Evolutionary conservation across 139 green algal species (phyloP).

Genomic region (Desmodesmus armatus): DNA sequence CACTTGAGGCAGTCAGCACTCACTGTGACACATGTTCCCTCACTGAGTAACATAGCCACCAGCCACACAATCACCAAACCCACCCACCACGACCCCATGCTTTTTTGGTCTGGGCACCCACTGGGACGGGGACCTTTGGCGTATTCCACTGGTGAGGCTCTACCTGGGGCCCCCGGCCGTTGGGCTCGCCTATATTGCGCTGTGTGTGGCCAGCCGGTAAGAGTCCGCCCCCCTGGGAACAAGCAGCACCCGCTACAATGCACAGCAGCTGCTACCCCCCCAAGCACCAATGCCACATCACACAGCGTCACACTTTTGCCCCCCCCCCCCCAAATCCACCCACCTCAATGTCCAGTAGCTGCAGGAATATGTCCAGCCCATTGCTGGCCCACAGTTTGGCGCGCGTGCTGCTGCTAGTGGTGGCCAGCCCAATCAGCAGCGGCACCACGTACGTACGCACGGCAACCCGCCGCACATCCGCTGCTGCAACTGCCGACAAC

Average conservation of each 20-base stretch:
- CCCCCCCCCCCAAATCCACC: not conserved
- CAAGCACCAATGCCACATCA: not conserved
- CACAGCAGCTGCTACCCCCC: not conserved
- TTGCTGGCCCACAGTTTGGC: constrained; percentile 69
- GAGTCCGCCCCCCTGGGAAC: too few species aligned
- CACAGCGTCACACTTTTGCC: not conserved
- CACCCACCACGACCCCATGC: too few species aligned
- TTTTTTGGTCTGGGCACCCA: too few species aligned
- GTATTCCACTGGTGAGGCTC: too few species aligned
- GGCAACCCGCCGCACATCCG: constrained; percentile 36
- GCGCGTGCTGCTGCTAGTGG: constrained; percentile 61
- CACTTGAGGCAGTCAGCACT: not conserved
- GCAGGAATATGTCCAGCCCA: constrained; percentile 79
- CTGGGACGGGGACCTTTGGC: too few species aligned
- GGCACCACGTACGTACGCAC: constrained; percentile 66
- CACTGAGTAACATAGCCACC: too few species aligned
- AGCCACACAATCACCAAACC: too few species aligned
- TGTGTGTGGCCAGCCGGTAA: too few species aligned
- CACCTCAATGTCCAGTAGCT: constrained; percentile 64
- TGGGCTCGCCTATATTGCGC: not conserved
- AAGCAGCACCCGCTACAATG: not conserved
- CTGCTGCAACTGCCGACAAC: constrained; percentile 11
- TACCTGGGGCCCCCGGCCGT: too few species aligned
- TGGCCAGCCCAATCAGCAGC: constrained; percentile 77
- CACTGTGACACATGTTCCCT: too few species aligned